These are phyloP conservation scores for Xylariaceae sp. DNA, from an alignment of 2,329 filamentous ascomycete species.

Conservation along the genomic window DNA sequence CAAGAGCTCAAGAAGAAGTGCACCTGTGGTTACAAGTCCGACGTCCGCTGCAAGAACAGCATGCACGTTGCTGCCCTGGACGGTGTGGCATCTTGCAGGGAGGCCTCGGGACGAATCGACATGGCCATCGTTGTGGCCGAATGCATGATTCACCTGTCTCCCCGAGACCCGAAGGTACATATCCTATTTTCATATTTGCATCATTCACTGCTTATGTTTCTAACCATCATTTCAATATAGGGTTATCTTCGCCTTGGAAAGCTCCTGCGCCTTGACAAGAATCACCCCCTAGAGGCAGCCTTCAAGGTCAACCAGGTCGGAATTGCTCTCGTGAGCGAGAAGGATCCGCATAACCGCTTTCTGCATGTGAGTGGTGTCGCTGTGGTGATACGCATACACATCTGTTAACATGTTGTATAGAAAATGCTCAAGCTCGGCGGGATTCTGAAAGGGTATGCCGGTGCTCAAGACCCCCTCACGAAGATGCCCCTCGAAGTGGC, in stretches of 20 bases:
- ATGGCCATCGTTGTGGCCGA: conserved; percentile 19
- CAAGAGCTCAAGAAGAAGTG: conserved; percentile 23
- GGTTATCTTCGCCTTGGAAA: conserved; percentile 29
- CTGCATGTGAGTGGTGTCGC: conserved; percentile 19
- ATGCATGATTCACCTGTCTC: conserved; percentile 27
- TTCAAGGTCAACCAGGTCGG: conserved; percentile 26
- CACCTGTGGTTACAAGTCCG: conserved; percentile 23
- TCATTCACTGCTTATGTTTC: not conserved
- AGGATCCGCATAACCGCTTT: conserved; percentile 22
- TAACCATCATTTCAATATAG: conserved; percentile 15
- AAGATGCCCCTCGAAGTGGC: conserved; percentile 27
- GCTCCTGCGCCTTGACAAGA: conserved; percentile 22
- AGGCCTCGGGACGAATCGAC: conserved; percentile 19
- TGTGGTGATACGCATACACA: not conserved
- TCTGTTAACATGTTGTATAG: conserved; percentile 18
- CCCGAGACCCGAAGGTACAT: conserved; percentile 27
- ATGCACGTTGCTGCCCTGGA: conserved; percentile 28
- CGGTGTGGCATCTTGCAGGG: conserved; percentile 23
- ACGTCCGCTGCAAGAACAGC: conserved; percentile 22
- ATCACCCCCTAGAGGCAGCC: conserved; percentile 14
- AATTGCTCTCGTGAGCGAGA: conserved; percentile 25
- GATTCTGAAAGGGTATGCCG: conserved; percentile 16
- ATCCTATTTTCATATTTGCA: no score
- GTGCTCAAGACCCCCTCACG: conserved; percentile 23
- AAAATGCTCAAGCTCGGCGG: conserved; percentile 13